phyloP scores from a whole-genome alignment of 768 basidiomycete species.

The Tricholoma flavovirens region DNA sequence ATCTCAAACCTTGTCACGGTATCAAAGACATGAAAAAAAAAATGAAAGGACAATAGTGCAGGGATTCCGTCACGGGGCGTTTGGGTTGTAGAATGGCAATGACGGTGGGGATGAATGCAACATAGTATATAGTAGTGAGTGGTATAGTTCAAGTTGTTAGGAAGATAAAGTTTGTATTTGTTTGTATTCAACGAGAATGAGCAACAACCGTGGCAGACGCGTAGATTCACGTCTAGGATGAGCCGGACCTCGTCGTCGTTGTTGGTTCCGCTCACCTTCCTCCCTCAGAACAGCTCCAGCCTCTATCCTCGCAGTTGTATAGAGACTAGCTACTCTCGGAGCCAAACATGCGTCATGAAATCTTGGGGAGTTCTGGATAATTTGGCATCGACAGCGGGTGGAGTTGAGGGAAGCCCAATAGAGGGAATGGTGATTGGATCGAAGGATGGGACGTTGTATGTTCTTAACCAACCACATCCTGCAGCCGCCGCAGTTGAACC shows the following conservation, averaged over 20 bases:
- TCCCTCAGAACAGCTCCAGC: constrained; percentile 10
- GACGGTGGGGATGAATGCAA: too few species aligned
- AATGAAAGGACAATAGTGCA: background rate
- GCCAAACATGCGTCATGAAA: constrained; percentile 26
- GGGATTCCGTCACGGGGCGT: too few species aligned
- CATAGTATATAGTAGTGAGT: too few species aligned
- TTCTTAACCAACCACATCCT: constrained; percentile 25
- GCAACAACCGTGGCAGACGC: background rate
- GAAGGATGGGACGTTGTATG: constrained; percentile 39
- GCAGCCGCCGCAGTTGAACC: constrained; percentile 5
- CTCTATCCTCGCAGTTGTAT: constrained; percentile 13
- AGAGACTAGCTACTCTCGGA: constrained; percentile 27
- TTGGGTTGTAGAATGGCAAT: too few species aligned
- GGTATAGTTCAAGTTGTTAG: too few species aligned
- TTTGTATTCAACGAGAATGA: background rate
- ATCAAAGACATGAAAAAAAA: background rate
- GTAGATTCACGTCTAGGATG: background rate
- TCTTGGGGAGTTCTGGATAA: constrained; percentile 20
- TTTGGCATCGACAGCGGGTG: background rate
- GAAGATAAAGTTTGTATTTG: background rate
- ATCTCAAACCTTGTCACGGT: too few species aligned
- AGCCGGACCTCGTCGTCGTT: constrained; percentile 4
- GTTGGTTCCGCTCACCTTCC: constrained; percentile 30
- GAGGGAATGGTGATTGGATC: constrained; percentile 34
- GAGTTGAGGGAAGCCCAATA: constrained; percentile 8